Base-by-base conservation (phyloP, 768 basidiomycete species). In the Boletellus emodensis region DNA sequence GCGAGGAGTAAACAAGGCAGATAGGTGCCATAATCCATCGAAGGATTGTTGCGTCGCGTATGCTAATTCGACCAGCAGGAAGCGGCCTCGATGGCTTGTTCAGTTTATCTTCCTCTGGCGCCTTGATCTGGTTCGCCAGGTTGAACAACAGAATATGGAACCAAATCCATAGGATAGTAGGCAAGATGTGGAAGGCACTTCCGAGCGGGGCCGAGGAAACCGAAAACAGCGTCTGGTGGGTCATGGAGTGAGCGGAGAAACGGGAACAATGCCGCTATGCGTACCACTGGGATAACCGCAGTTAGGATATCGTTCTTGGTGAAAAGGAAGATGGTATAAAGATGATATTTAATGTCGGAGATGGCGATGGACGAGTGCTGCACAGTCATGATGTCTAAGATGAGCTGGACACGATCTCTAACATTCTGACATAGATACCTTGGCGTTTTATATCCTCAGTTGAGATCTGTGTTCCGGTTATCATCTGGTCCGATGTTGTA, bases 81-180 rank as follows among this genome's bases (percentile, higher is more conserved):
- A 79, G 53, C 0, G 78, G 77, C 11, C 78, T 59, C 42, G 71
- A 71, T 5, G 74, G 71, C 44, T 77, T 75, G 59, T 79, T 79
- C 43, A 64, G 44, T 18, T 51, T 62, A 48, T 79, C 77, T 56
- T 79, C 77, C 13, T 70, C 69, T 5, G 69, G 66, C 7, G 65
- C 62, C 37, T 71, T 63, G 22, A 66, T 67, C 57, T 79, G 77
- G 47, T 79, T 79, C 1, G 73, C 62, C 15, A 77, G 58, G 51
- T 73, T 53, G 55, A 71, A 75, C 42, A 73, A 73, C 4, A 79
- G 60, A 9, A 75, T 57, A 50, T 79, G 78, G 0, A 75, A 40
- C 69, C 67, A 79, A 20, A 75, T 64, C 78, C 78, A 79, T 6
- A 71, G 35, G 1, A 72, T 46, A 3, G 67, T 59, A 18, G 71